Evolutionary conservation across 2,329 filamentous ascomycete genomes (phyloP).

Genomic region (Zelopaecilomyces penicillatus): DNA sequence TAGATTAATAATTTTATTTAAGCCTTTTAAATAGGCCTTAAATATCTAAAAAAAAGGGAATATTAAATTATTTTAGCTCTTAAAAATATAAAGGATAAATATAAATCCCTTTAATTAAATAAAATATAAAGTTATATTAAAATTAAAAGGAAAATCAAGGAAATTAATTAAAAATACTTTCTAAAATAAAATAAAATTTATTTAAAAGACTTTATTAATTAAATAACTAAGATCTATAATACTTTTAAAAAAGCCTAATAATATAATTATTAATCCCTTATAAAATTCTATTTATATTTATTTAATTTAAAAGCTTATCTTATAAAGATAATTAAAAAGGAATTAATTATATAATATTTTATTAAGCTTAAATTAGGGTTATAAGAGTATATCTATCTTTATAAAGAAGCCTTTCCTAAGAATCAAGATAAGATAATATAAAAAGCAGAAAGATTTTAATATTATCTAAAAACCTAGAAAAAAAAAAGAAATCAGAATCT

Average conservation of each 20-base stretch:
- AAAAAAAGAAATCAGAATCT: neutral
- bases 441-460: neutral
- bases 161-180: neutral
- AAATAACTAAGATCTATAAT: neutral
- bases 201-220: neutral
- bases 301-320: neutral
- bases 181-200: neutral
- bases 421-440: neutral
- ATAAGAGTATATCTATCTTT: neutral
- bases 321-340: neutral
- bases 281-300: slow-evolving; percentile 1
- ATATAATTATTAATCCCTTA: neutral
- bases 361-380: neutral
- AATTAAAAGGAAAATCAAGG: neutral
- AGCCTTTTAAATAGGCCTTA: neutral
- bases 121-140: neutral
- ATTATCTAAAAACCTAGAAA: neutral
- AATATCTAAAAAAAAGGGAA: neutral
- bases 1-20: neutral
- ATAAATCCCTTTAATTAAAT: neutral
- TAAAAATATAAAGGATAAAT: slow-evolving; percentile 1
- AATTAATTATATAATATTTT: neutral
- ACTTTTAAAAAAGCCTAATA: neutral
- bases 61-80: neutral
- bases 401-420: neutral